Evolutionary conservation across 352 stramenopile species (phyloP), one percentile per base, ranked within the genome.

Genomic region (Phytophthora uliginosa): DNA sequence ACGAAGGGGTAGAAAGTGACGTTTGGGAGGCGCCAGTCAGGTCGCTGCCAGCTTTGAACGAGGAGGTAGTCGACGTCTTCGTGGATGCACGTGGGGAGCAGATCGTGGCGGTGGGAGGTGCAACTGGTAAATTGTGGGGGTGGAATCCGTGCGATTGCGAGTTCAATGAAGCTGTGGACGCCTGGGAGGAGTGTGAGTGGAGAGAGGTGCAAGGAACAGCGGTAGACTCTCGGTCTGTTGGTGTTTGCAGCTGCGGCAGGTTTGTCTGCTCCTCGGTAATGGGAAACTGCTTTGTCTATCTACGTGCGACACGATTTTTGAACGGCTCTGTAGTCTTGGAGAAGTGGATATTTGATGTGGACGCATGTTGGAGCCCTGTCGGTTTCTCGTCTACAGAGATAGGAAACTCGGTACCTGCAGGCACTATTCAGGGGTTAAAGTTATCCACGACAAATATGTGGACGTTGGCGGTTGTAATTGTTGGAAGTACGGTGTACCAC

Each of bases 311-410:
- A 5, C 26, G 17, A n/a, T 6, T 48, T 24, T 36, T 26, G 7
- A 48, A 17, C 28, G 53, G 34, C 2, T 60, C 26, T 33, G 17
- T 74, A 13, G 10, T 69, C 53, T 20, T 72, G 42, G 69, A 75
- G 28, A 77, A 68, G 28, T 72, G 64, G 57, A 47, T 75, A n/a
- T 71, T 77, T 26, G 69, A 77, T 53, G 31, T 77, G 26, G 73
- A 77, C 17, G 15, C 55, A 20, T 6, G 40, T 9, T 77, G 69
- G 69, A n/a, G 24, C 18, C 31, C 24, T 47, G 31, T 77, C 22
- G 62, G 36, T 52, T 69, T 60, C 20, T 73, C 66, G 10, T 70
- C 57, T 1, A 63, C 36, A 20, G 50, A n/a, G 12, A 15, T 72
- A 7, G 31, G 24, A 10, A 22, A 63, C 18, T 38, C 20, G 10